Evolutionary conservation across 75 land plant species (phyloP), one percentile per base, ranked within the genome.

Genomic region (Larix kaempferi): DNA sequence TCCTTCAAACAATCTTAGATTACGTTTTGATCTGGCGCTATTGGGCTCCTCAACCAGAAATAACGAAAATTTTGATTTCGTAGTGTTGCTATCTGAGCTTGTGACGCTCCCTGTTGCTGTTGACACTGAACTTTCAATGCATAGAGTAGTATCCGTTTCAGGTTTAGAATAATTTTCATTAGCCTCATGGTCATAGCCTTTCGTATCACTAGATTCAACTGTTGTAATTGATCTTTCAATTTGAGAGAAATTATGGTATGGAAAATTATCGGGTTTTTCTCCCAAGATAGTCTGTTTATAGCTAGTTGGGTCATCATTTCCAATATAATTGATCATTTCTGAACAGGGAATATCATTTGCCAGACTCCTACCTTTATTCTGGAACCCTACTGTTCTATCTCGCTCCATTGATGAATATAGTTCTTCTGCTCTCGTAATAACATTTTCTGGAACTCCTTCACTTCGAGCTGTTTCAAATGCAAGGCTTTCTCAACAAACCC

Each of bases 401-500:
- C 49, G 74, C 81, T 81, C 77, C 1, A 75, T 71, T 54, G 81
- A 80, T 15, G 35, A 52, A 57, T 97, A 97, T 41, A 94, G 69
- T 41, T 89, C 85, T 69, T 87, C 87, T 59, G 98, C 99, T 83
- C 99, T 86, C 77, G 78, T 84, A 41, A 97, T 80, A 25, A 97
- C 27, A 57, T 63, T 16, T 76, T 86, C 84, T 29, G 95, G 88
- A 59, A 94, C 65, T 60, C 99, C 98, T 92, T 94, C 95, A 12
- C 56, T 83, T 77, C 76, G 81, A 27, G 99, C 98, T 75, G 95
- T 93, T 87, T 97, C 91, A 89, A 94, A 97, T 12, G 99, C 99
- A 73, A 97, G 92, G 80, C 99, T 97, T 77, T 97, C 95, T 71
- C 88, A 81, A 74, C 99, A 97, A 26, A 87, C 81, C 16, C 99